Percentiles rank a stretch among this genome's conserved stretches.
Conservation (phyloP, 441 rosid species). For the Macaranga tanarius region DNA sequence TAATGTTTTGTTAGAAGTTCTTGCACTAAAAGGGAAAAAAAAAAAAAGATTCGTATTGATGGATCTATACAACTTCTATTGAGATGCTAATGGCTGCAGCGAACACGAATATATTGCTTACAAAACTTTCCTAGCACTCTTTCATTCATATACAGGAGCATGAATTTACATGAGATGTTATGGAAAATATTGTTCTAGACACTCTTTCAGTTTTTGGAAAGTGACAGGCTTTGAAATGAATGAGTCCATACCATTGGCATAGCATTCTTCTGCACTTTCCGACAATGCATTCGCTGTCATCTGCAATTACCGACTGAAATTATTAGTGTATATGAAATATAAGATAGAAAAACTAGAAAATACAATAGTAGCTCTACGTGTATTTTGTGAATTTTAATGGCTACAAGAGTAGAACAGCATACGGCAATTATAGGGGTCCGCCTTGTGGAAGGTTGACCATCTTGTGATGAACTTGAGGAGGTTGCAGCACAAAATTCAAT, state of each 20-base stretch:
- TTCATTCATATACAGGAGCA: constrained; percentile 35
- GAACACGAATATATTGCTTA: constrained; percentile 29
- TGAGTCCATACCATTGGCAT: constrained; percentile 91
- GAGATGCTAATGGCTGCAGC: constrained; percentile 29
- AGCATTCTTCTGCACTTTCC: constrained; percentile 69
- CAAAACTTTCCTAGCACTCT: constrained; percentile 57
- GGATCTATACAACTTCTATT: constrained; percentile 31
- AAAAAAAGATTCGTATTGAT: constrained; percentile 8
- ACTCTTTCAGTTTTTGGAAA: constrained; percentile 69
- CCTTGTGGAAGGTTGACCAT: constrained; percentile 28
- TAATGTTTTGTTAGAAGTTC: not conserved
- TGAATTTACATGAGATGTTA: constrained; percentile 41
- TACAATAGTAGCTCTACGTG: too few species aligned
- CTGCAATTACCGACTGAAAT: constrained; percentile 33
- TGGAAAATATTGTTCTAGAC: constrained; percentile 62
- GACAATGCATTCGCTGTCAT: constrained; percentile 69
- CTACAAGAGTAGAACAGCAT: constrained; percentile 22
- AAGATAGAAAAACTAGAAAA: too few species aligned
- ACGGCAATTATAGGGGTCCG: constrained; percentile 87
- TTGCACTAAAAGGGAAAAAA: not conserved
- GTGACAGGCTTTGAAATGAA: constrained; percentile 92
- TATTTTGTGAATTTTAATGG: not conserved
- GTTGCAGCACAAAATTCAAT: constrained; percentile 36
- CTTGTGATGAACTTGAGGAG: constrained; percentile 26
- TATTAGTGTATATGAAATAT: not conserved